phyloP scores from a whole-genome alignment of 208 protist genomes.

The Entamoeba invadens region DNA sequence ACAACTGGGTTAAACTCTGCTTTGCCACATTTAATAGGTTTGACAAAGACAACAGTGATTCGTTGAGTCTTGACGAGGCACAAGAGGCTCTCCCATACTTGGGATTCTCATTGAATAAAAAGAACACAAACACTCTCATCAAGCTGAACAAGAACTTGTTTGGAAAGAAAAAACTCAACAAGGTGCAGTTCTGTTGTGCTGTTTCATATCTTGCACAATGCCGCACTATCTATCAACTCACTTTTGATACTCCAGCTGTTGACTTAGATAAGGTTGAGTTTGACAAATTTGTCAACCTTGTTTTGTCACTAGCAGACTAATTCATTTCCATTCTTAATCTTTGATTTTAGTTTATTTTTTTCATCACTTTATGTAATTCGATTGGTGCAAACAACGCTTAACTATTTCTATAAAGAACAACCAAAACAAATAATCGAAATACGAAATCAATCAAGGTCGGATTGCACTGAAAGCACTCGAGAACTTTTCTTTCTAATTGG shows the following conservation, averaged over 20 bases:
- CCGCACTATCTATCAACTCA: not conserved
- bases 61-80: not conserved
- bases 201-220: not conserved
- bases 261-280: not conserved
- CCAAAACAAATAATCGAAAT: no score
- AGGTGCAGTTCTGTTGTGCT: not conserved
- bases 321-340: no score
- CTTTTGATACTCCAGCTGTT: not conserved
- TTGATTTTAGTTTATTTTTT: no score
- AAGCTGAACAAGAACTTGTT: not conserved
- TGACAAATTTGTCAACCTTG: not conserved
- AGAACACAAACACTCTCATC: not conserved
- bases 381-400: no score
- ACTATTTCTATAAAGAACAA: no score
- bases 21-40: not conserved
- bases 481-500: no score
- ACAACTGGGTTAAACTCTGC: not conserved
- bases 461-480: no score
- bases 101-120: not conserved
- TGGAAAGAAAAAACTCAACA: not conserved
- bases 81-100: not conserved
- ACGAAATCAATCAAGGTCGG: no score
- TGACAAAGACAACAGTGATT: not conserved
- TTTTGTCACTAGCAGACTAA: no score
- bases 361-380: no score